These are phyloP conservation scores for Gossypium raimondii DNA, from an alignment of 345 rosid genomes.

Conservation along the genomic window DNA sequence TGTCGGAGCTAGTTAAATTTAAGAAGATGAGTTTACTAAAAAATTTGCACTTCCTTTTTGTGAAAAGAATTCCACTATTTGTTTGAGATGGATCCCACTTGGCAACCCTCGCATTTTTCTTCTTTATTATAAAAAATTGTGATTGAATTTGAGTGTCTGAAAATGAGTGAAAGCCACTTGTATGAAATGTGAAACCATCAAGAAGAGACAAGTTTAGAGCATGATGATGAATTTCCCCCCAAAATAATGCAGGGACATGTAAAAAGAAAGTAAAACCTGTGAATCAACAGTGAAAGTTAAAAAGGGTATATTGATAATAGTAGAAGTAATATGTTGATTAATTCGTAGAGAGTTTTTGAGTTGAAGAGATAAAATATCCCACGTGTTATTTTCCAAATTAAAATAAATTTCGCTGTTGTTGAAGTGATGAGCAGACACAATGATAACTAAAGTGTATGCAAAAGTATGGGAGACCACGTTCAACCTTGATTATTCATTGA, in stretches of 20 bases:
- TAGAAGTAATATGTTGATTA: too few species aligned
- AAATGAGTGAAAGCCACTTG: constrained; percentile 3
- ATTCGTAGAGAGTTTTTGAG: too few species aligned
- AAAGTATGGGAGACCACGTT: too few species aligned
- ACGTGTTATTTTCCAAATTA: too few species aligned
- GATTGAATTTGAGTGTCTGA: constrained; percentile 11
- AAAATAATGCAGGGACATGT: neutral
- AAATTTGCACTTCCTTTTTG: neutral
- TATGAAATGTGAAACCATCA: neutral
- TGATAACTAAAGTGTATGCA: too few species aligned
- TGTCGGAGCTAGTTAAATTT: constrained; percentile 39
- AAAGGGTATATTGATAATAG: neutral
- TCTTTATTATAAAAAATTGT: neutral
- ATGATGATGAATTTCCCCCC: neutral
- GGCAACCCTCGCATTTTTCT: neutral
- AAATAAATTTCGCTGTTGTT: too few species aligned
- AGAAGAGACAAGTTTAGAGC: neutral
- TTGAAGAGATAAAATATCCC: too few species aligned
- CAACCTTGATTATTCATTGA: too few species aligned
- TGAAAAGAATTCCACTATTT: neutral
- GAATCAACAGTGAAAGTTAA: constrained; percentile 9
- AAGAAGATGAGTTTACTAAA: neutral
- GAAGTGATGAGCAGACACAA: too few species aligned
- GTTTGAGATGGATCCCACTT: constrained; percentile 26
- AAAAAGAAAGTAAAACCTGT: neutral